These are phyloP conservation scores for Neobulgaria alba DNA, from an alignment of 2,329 filamentous ascomycete genomes.

Conservation along the genomic window DNA sequence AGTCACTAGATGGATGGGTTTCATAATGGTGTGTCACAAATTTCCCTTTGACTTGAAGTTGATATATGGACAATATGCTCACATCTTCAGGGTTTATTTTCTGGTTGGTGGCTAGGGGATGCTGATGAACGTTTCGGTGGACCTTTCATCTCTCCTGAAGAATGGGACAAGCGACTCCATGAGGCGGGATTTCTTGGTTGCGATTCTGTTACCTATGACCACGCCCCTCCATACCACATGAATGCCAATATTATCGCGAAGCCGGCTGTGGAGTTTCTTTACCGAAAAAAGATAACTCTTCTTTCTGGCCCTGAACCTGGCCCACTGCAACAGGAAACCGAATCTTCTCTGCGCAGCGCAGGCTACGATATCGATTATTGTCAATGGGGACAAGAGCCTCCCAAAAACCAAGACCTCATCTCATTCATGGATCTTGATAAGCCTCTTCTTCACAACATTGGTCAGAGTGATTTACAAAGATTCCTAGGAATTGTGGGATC, in stretches of 20 bases:
- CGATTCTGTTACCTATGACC: not conserved
- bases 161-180: slow-evolving; percentile 22
- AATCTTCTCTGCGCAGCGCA: not conserved
- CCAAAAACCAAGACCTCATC: not conserved
- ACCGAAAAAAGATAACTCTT: not conserved
- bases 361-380: slow-evolving; percentile 1
- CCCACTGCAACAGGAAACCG: not conserved
- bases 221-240: not conserved
- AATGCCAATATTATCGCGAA: not conserved
- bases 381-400: not conserved
- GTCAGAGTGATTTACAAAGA: slow-evolving; percentile 2
- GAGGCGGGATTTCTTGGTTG: slow-evolving; percentile 23
- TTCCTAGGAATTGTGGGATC: slow-evolving; percentile 1
- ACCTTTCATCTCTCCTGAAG: slow-evolving; percentile 17
- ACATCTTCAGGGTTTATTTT: not conserved
- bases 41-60: too few species aligned
- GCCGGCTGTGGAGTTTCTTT: not conserved
- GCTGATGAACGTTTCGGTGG: too few species aligned
- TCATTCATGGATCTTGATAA: slow-evolving; percentile 5
- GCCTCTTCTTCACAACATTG: not conserved
- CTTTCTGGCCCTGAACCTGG: not conserved
- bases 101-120: too few species aligned
- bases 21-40: slow-evolving; percentile 22
- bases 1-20: slow-evolving; percentile 13
- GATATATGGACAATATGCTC: too few species aligned